These are phyloP conservation scores for Termitomyces eurrhizus DNA, from an alignment of 768 basidiomycete species.

Conservation along the genomic window DNA sequence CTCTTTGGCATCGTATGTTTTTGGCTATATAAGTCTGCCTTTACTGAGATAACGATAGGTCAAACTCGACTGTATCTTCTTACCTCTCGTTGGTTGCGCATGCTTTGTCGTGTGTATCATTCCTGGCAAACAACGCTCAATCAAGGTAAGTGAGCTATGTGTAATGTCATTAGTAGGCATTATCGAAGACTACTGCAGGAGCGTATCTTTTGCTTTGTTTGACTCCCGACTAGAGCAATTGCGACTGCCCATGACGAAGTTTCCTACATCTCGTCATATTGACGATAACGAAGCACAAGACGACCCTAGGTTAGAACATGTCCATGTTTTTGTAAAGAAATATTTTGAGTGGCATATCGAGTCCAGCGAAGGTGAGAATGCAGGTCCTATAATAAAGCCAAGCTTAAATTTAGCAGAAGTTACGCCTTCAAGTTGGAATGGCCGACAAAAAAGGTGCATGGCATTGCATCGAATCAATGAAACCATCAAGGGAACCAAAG, in stretches of 20 bases:
- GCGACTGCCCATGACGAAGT: slow-evolving; percentile 43
- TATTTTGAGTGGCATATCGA: slow-evolving; percentile 53
- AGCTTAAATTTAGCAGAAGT: background rate
- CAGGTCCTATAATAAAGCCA: background rate
- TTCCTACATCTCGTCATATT: slow-evolving; percentile 16
- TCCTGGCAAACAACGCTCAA: slow-evolving; percentile 4
- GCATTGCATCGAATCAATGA: background rate
- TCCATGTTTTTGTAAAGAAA: slow-evolving; percentile 39
- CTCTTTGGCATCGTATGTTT: slow-evolving; percentile 3
- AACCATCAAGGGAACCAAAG: background rate
- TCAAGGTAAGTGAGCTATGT: slow-evolving; percentile 1
- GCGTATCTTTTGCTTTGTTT: slow-evolving; percentile 47
- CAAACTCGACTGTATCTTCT: slow-evolving; percentile 23
- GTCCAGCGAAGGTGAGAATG: slow-evolving; percentile 37
- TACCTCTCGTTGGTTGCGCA: slow-evolving; percentile 20
- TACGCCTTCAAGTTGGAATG: background rate
- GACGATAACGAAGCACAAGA: background rate
- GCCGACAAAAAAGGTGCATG: slow-evolving; percentile 9
- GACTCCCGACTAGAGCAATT: slow-evolving; percentile 54
- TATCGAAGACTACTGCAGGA: background rate
- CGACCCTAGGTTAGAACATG: slow-evolving; percentile 26
- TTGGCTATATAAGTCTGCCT: background rate
- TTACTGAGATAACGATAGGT: background rate
- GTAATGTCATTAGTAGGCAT: background rate
- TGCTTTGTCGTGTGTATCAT: slow-evolving; percentile 19